phyloP scores from a whole-genome alignment of 164 flowering plant genomes.

The Magnolia officinalis region DNA sequence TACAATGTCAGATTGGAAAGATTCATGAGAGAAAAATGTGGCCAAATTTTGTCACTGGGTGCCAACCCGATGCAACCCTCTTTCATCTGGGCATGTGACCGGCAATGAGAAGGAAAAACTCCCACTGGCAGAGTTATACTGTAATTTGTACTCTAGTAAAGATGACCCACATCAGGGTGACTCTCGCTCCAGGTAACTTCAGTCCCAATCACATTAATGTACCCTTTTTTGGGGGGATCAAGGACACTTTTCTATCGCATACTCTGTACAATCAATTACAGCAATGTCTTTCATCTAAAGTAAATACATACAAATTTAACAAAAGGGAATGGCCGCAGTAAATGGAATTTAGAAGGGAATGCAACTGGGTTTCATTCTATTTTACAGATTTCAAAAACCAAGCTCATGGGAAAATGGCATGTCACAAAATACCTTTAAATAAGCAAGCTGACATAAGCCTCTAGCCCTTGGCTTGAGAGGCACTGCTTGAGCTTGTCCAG shows the following conservation, averaged over 20 bases:
- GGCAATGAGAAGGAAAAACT: too few species aligned
- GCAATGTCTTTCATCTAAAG: not conserved
- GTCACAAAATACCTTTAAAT: constrained; percentile 4
- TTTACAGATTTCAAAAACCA: not conserved
- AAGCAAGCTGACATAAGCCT: constrained; percentile 46
- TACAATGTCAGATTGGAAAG: too few species aligned
- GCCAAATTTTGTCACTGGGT: too few species aligned
- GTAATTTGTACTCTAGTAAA: too few species aligned
- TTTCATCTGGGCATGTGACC: too few species aligned
- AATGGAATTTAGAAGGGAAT: not conserved
- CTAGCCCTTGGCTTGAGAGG: constrained; percentile 51
- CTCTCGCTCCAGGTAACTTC: too few species aligned
- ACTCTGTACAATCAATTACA: not conserved
- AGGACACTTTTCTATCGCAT: not conserved
- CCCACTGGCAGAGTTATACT: too few species aligned
- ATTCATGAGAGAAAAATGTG: too few species aligned
- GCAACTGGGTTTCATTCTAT: not conserved
- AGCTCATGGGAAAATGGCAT: not conserved
- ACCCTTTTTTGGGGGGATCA: too few species aligned
- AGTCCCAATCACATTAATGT: too few species aligned
- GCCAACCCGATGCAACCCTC: too few species aligned
- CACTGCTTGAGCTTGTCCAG: constrained; percentile 61
- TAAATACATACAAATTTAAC: not conserved
- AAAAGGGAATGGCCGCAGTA: not conserved
- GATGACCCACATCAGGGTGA: too few species aligned